Evolutionary conservation across 345 rosid genomes (phyloP), one percentile per base, ranked within the genome.

Genomic region (Sonneratia alba): DNA sequence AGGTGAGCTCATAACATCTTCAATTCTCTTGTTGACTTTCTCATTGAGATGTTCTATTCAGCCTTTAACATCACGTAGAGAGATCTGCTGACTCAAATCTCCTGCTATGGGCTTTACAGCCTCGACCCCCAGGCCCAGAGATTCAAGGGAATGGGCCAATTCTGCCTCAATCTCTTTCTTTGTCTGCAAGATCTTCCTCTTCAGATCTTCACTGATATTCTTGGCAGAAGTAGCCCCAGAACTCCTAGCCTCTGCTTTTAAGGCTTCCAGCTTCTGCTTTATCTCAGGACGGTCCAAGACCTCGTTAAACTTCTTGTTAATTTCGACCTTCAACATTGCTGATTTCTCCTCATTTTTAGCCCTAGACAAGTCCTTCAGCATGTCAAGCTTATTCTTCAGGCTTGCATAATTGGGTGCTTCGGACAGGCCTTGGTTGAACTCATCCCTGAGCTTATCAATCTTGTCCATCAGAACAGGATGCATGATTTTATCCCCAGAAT

Each of bases 381-480:
- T 86, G 81, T 84, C 85, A 70, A 87, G 78, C 87, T 91, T 94
- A 70, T 83, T 79, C 76, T 82, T 84, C 72, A 94, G 81, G 80
- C 74, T 87, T 36, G 77, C 73, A 71, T 82, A 86, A 73, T 90
- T 90, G 68, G 96, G 87, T 4, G 95, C 92, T 0, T 78, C 77
- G 43, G 82, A 55, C 55, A 91, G 75, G 69, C 86, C 76, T 73
- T 77, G 62, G 64, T 78, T 78, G 77, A 94, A 78, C 81, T 88
- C 96, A 70, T 85, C 78, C 67, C 79, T 84, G 19, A 94, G 87
- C 83, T 88, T 83, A 76, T 83, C 86, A 32, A 90, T 82, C 82
- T 87, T 87, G 72, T 87, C 87, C 48, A 77, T 79, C 27, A 80
- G 72, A 78, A 66, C 79, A 12, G 93, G 97, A 73, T 90, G 78